phyloP scores from a whole-genome alignment of 164 flowering plant species.

The Macadamia integrifolia region DNA sequence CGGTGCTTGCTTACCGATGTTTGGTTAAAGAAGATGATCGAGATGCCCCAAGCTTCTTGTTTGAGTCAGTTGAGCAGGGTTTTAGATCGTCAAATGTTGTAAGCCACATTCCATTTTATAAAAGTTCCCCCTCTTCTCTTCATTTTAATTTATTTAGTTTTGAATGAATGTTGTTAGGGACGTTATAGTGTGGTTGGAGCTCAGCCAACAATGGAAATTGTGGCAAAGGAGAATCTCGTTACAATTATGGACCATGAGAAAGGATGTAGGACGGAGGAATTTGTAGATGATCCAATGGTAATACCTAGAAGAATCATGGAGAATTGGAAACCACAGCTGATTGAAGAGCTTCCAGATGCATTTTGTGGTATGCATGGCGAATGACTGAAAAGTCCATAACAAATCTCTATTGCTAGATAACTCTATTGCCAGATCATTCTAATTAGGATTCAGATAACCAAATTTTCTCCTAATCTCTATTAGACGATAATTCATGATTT shows the following conservation, averaged over 20 bases:
- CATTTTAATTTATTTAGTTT: constrained; percentile 1
- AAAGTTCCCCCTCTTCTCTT: neutral
- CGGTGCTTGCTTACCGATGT: constrained; percentile 82
- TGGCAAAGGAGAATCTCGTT: constrained; percentile 70
- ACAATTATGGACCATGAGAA: constrained; percentile 67
- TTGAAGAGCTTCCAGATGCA: constrained; percentile 72
- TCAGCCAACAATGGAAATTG: constrained; percentile 76
- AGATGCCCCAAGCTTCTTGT: constrained; percentile 82
- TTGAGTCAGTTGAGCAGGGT: constrained; percentile 80
- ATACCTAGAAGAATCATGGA: constrained; percentile 62
- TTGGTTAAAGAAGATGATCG: constrained; percentile 75
- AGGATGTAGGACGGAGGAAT: constrained; percentile 55
- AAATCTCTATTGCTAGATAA: too few species aligned
- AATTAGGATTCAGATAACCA: too few species aligned
- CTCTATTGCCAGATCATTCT: too few species aligned
- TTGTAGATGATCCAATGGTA: constrained; percentile 67
- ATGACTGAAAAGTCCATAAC: neutral
- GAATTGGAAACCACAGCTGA: constrained; percentile 57
- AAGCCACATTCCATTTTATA: constrained; percentile 10
- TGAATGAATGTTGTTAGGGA: constrained; percentile 40
- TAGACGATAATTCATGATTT: too few species aligned
- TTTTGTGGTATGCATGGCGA: constrained; percentile 58
- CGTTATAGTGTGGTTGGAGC: constrained; percentile 87
- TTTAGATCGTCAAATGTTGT: constrained; percentile 42
- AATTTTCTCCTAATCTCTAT: too few species aligned